Base-by-base conservation (phyloP, 75 land plant species). In the Larix kaempferi region DNA sequence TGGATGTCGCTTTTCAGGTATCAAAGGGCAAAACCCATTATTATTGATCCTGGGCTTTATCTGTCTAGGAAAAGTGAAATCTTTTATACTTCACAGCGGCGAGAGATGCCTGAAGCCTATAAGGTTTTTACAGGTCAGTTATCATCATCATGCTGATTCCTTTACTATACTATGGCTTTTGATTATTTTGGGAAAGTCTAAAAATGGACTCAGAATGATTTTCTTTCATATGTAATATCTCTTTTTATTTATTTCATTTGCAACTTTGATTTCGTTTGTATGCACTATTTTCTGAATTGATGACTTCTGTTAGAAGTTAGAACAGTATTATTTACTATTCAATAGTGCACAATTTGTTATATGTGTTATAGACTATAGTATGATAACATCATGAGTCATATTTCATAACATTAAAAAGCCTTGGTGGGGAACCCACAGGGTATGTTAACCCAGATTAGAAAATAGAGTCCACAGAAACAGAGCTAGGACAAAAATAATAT, bases 31-130 rank as follows among this genome's bases (percentile, higher is more conserved):
- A 94, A 81, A 57, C 93, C 95, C 10, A 85, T 94, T 37, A 84
- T 94, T 19, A 44, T 94, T 57, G 97, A 94, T 80, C 97, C 97
- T 7, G 97, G 91, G 22, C 86, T 94, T 44, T 89, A 94, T 71
- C 73, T 85, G 16, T 85, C 88, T 0, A 90, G 84, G 55, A 94
- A 94, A 60, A 80, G 80, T 74, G 95, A 93, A 71, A 63, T 94
- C 54, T 74, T 82, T 55, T 79, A 76, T 80, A 88, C 86, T 21
- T 83, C 81, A 25, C 91, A 90, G 74, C 80, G 82, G 0, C 87
- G 97, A 16, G 76, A 85, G 33, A 81, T 94, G 61, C 97, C 97
- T 3, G 85, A 89, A 23, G 71, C 91, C 14, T 94, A 88, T 67
- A 93, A 87, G 81, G 79, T 94, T 74, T 94, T 90, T 73, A 93